These are phyloP conservation scores for Phoma sp. DNA, from an alignment of 2,329 filamentous ascomycete genomes.

Conservation along the genomic window DNA sequence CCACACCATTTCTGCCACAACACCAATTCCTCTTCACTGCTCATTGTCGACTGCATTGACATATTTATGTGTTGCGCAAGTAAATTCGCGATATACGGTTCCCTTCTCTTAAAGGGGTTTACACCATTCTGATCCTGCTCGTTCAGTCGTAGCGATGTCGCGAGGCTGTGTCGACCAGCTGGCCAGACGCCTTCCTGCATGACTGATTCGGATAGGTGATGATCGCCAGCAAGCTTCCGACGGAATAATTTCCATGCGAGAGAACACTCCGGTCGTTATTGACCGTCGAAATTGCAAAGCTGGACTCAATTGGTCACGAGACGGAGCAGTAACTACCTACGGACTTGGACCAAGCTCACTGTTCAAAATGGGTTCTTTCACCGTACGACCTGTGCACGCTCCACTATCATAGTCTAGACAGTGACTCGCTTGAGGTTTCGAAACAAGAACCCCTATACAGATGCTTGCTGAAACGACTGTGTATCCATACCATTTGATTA, in stretches of 20 bases:
- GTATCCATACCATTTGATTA: neutral
- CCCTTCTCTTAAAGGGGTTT: neutral
- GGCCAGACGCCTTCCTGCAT: too few relatives aligned
- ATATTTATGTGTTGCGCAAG: neutral
- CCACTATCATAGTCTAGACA: neutral
- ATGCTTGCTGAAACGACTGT: slow-evolving; percentile 2
- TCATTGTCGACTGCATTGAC: neutral
- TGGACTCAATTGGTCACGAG: neutral
- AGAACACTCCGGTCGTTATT: neutral
- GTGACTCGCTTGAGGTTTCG: neutral
- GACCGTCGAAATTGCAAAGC: neutral
- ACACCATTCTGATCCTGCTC: neutral
- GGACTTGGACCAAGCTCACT: too few relatives aligned
- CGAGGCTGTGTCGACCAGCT: too few relatives aligned
- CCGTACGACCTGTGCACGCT: neutral
- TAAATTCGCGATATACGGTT: neutral
- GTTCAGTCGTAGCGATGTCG: neutral
- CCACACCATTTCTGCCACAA: neutral
- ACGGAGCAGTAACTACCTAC: neutral
- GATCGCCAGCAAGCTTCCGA: neutral
- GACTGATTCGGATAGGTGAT: neutral
- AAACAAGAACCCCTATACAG: neutral
- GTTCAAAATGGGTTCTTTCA: too few relatives aligned
- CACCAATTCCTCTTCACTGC: neutral
- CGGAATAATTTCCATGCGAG: neutral